phyloP scores from a whole-genome alignment of 1,284 basidiomycete species.

The Puccinia coronata region DNA sequence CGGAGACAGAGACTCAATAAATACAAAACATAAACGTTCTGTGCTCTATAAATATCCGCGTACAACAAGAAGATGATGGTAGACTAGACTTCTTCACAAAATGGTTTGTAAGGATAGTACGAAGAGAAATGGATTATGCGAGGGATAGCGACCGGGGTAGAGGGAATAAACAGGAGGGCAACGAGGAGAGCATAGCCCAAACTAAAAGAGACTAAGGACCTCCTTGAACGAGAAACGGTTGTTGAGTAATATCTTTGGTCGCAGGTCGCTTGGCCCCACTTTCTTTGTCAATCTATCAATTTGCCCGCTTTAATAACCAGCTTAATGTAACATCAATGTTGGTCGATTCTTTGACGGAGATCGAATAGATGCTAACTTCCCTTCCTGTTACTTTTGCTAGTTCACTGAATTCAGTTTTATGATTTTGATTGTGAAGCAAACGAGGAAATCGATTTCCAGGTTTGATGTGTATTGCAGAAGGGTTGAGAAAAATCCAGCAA shows the following conservation, averaged over 20 bases:
- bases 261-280: neutral
- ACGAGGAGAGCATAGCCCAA: neutral
- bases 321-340: constrained; percentile 41
- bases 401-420: constrained; percentile 1
- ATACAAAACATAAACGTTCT: neutral
- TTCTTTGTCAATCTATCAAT: neutral
- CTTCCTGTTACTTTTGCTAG: constrained; percentile 46
- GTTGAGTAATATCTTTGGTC: neutral
- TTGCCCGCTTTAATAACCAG: constrained; percentile 45
- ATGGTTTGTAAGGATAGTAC: neutral
- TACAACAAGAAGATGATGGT: constrained; percentile 17
- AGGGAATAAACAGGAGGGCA: neutral
- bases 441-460: too few relatives aligned
- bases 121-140: neutral
- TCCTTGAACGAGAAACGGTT: neutral
- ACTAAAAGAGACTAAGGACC: neutral
- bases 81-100: neutral
- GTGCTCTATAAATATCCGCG: neutral
- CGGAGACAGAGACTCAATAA: neutral
- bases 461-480: neutral
- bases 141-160: neutral
- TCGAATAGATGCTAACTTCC: constrained; percentile 48
- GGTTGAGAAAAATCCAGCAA: neutral
- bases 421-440: neutral
- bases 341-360: constrained; percentile 44